These are phyloP conservation scores for Ceratonia siliqua DNA, from an alignment of 306 rosid genomes.

Conservation along the genomic window DNA sequence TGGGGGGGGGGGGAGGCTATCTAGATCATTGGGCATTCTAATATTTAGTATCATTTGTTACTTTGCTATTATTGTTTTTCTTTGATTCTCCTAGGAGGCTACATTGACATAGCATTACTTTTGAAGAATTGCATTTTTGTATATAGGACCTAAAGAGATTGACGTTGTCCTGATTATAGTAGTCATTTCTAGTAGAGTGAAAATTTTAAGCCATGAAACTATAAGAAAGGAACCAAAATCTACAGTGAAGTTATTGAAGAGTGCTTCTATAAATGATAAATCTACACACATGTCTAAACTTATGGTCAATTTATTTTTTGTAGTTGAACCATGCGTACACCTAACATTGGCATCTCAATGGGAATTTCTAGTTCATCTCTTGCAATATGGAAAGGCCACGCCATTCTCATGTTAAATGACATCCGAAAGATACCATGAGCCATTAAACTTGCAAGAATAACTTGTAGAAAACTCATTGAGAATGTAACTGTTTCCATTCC, in stretches of 20 bases:
- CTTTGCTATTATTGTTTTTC: neutral
- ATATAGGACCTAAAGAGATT: no score
- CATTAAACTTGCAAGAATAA: slow-evolving; percentile 60
- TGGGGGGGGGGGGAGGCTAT: no score
- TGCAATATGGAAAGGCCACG: slow-evolving; percentile 69
- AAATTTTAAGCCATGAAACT: neutral
- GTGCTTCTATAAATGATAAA: neutral
- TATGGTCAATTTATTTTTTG: neutral
- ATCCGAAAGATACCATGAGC: slow-evolving; percentile 73
- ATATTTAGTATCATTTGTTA: neutral
- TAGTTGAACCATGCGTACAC: slow-evolving; percentile 72
- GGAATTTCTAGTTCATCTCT: slow-evolving; percentile 90
- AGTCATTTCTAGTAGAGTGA: neutral
- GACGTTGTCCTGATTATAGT: neutral
- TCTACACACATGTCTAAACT: neutral
- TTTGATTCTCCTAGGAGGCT: neutral
- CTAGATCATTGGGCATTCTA: neutral
- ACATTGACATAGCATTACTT: no score
- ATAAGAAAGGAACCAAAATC: neutral
- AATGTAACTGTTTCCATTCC: slow-evolving; percentile 64
- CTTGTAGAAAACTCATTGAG: slow-evolving; percentile 55
- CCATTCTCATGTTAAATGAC: slow-evolving; percentile 80
- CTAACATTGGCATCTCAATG: slow-evolving; percentile 91
- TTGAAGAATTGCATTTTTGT: neutral
- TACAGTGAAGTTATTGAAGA: neutral